These are phyloP conservation scores for Alternaria alternata DNA, from an alignment of 2,329 filamentous ascomycete genomes.

Conservation along the genomic window DNA sequence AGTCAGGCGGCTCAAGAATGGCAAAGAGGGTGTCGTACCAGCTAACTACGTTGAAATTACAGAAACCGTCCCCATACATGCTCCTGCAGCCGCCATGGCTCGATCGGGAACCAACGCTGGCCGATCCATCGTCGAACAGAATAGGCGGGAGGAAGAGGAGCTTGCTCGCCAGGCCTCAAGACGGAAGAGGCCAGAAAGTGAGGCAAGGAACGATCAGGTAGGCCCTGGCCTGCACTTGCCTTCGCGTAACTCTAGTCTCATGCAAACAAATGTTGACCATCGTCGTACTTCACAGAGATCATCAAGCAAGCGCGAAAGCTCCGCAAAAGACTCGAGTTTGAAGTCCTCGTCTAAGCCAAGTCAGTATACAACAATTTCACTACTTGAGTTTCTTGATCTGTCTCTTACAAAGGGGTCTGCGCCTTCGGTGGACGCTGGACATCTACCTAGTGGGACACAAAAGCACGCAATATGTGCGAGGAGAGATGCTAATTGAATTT, in stretches of 20 bases:
- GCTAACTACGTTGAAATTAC: constrained; percentile 95
- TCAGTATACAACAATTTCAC: constrained; percentile 58
- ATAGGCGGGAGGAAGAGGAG: constrained; percentile 79
- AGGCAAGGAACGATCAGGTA: constrained; percentile 71
- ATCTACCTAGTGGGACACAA: constrained; percentile 1
- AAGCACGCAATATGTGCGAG: not conserved
- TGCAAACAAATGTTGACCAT: constrained; percentile 71
- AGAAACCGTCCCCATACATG: constrained; percentile 66
- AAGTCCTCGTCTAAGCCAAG: constrained; percentile 73
- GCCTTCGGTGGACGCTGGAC: not conserved
- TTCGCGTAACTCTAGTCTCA: constrained; percentile 80
- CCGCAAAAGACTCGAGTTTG: constrained; percentile 56
- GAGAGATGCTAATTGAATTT: constrained; percentile 17
- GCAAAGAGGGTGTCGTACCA: constrained; percentile 93
- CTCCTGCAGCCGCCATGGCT: constrained; percentile 56
- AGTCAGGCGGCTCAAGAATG: constrained; percentile 87
- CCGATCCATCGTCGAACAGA: constrained; percentile 78
- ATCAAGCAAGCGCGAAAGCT: constrained; percentile 73
- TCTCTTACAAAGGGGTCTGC: not conserved
- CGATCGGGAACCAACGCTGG: constrained; percentile 66
- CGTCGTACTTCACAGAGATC: constrained; percentile 74
- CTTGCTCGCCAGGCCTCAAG: constrained; percentile 81
- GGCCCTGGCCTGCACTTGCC: constrained; percentile 78
- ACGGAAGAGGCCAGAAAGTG: constrained; percentile 64
- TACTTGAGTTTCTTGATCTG: constrained; percentile 1